Percentiles rank a stretch among this genome's conserved stretches.
Evolutionary conservation across 2,329 filamentous ascomycete genomes (phyloP).

Genomic region (Trichoderma sp.): DNA sequence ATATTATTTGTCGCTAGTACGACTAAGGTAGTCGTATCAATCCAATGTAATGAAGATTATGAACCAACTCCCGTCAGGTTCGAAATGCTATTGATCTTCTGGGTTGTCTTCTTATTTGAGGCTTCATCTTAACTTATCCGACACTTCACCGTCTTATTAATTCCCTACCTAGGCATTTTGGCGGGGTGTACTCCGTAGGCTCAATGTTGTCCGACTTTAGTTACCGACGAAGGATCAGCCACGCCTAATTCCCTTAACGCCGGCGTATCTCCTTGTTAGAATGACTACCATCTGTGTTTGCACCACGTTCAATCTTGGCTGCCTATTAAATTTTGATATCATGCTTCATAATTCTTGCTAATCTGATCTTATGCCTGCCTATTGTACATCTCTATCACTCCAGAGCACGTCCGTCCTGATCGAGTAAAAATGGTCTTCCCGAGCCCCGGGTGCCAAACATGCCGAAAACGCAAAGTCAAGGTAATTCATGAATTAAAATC

Average conservation of each 20-base stretch:
- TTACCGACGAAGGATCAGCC: neutral
- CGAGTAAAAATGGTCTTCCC: neutral
- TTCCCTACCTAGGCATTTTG: neutral
- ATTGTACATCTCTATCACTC: neutral
- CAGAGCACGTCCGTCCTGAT: neutral
- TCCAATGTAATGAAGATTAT: too few relatives aligned
- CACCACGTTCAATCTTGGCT: neutral
- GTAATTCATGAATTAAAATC: neutral
- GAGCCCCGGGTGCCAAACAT: neutral
- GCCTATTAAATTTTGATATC: neutral
- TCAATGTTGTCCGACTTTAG: neutral
- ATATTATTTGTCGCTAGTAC: neutral
- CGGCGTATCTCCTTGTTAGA: neutral
- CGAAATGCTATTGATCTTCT: neutral
- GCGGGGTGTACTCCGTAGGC: neutral
- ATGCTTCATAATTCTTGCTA: neutral
- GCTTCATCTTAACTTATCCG: neutral
- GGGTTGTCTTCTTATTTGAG: neutral
- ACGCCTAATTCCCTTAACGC: neutral
- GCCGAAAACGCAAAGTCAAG: neutral
- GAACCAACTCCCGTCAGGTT: too few relatives aligned
- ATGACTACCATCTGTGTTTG: neutral
- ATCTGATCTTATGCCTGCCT: neutral
- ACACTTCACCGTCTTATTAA: neutral
- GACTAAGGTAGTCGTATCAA: too few relatives aligned